Evolutionary conservation across 345 rosid genomes (phyloP), one percentile per base, ranked within the genome.

Genomic region (Passiflora organensis): DNA sequence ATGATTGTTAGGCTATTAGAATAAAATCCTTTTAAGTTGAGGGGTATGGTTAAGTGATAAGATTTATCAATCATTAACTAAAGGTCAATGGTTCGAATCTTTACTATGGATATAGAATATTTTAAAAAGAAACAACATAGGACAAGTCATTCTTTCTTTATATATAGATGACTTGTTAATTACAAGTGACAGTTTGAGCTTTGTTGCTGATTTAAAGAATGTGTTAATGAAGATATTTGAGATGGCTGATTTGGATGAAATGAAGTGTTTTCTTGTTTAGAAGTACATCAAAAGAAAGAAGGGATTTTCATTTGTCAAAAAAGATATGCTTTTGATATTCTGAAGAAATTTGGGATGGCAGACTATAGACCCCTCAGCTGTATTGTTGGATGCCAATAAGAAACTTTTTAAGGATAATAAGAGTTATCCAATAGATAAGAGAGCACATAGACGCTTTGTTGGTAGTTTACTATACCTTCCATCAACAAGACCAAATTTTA

Each of bases 121-220:
- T n/a, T n/a, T n/a, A 6, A 21, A 53, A 45, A 4, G 6, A 12
- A 13, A 16, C 13, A 38, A 14, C n/a, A n/a, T n/a, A 20, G 17
- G 13, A 0, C 13, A 38, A 11, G 13, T 10, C 1, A 14, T n/a
- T n/a, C 38, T 25, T 0, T 24, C 19, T 6, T 13, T 25, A 5
- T 51, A 51, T 51, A 5, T 51, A 4, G 55, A 51, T 51, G 55
- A 51, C 10, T 11, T 51, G 8, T 10, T 28, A 15, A 13, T 51
- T 0, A 37, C 0, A 9, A 24, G 45, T 6, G 19, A n/a, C 12
- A 17, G 6, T 16, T 0, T 11, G 1, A 2, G 18, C 9, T n/a
- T 13, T 0, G 20, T 53, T 36, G 10, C 1, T 0, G 13, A n/a
- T 0, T 36, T 53, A 6, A 53, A 53, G 10, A 10, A 0, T 13